Conservation (phyloP, 164 flowering plant species). For the Magnolia officinalis region DNA sequence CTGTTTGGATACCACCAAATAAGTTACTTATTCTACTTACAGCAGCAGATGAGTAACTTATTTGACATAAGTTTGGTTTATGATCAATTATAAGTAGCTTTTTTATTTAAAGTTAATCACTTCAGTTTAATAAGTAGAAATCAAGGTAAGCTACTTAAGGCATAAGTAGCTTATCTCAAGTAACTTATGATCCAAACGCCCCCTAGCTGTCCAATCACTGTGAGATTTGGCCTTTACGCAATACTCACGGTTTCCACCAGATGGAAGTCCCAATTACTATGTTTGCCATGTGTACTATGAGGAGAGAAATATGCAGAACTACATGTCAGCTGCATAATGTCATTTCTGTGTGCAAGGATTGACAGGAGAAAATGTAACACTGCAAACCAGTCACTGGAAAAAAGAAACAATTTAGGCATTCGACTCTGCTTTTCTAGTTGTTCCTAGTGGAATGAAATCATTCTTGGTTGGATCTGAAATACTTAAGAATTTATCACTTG, state of each 20-base stretch:
- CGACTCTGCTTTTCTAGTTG: not conserved
- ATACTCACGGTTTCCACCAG: not conserved
- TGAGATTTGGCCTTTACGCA: not conserved
- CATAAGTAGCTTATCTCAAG: too few relatives aligned
- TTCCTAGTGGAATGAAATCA: not conserved
- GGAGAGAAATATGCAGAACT: not conserved
- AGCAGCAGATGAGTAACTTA: too few relatives aligned
- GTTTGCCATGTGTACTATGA: not conserved
- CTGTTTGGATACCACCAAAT: too few relatives aligned
- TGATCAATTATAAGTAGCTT: too few relatives aligned
- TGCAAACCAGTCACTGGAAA: not conserved
- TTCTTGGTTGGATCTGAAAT: not conserved
- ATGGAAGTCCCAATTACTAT: not conserved
- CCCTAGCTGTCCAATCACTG: not conserved
- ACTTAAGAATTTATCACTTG: not conserved
- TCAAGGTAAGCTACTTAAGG: too few relatives aligned
- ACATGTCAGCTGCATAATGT: not conserved
- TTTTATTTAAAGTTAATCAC: too few relatives aligned
- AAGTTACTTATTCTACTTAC: too few relatives aligned
- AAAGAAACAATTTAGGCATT: not conserved
- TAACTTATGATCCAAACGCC: too few relatives aligned
- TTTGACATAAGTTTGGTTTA: too few relatives aligned
- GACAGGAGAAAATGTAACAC: not conserved
- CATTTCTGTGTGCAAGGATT: not conserved
- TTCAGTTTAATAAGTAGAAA: too few relatives aligned